Evolutionary conservation across 148 eudicot genomes (phyloP), one percentile per base, ranked within the genome.

Genomic region (Silene conica): DNA sequence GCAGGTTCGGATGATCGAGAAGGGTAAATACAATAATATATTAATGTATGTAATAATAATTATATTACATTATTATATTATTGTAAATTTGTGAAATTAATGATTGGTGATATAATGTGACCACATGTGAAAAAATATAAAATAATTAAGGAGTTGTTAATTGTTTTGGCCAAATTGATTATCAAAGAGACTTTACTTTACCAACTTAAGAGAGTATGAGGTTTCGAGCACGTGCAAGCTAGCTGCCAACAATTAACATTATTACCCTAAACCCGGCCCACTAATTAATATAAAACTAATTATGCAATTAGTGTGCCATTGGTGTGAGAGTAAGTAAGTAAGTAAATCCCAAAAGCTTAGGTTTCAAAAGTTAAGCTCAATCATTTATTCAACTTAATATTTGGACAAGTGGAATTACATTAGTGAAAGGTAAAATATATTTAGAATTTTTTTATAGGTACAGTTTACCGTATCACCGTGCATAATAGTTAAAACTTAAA

Each of bases 171-270:
- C 13, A 61, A 48, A 22, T 18, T 31, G 6, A n/a, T 48, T 28
- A 9, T 1, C 46, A 63, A 28, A 31, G 16, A 63, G 46, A 20
- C 45, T 21, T 63, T 63, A 28, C 45, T 28, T 63, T 28, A 63
- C 67, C 68, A 64, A 64, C 68, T 64, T 16, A 31, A 50, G 46
- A 31, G 68, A 46, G 23, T 67, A 26, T 48, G 54, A 48, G 54
- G 15, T 48, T 48, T 7, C 16, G 55, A 67, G n/a, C 82, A 79
- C 82, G 82, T 79, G 78, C 74, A 55, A 50, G 22, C 60, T 69
- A 69, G 70, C 77, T 34, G 41, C 58, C 52, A 25, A 38, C 23
- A 28, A 45, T 41, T 50, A 50, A 50, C 55, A 50, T 50, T 31
- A 31, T 31, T 48, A 50, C 21, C 20, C 65, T 38, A 69, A 74